Base-by-base conservation (phyloP, 768 basidiomycete species). In the Galerina marginata region DNA sequence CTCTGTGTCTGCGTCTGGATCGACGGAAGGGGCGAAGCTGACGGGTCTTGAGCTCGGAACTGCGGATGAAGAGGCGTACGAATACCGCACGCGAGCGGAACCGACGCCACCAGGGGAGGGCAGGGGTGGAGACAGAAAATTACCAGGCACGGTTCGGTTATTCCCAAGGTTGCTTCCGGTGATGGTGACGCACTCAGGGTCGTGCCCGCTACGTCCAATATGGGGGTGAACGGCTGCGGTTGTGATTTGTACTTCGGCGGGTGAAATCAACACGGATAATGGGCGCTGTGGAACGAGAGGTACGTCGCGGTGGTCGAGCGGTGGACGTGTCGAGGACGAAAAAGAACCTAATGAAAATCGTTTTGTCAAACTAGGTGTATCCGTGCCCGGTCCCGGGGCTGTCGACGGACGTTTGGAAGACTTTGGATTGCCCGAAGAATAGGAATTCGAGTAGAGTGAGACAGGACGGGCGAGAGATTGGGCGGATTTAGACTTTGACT, bases 351-450 rank as follows among this genome's bases (percentile, higher is more conserved):
- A 23, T 11, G 51, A 53, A 26, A 53, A 26, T 26, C 51, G 38
- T 42, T 42, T 53, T 4, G 25, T 42, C 23, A 9, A 15, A 2
- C 38, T 39, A 16, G 51, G 15, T 26, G 29, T 37, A 40, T 53
- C 38, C 29, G 38, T 29, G 6, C 33, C 52, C 52, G 51, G 58
- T 25, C 52, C 58, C 38, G 58, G 58, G 0, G 58, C 58, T 52
- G 58, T 59, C 9, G 58, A 59, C 1, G 58, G 58, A 5, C 58
- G 58, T 53, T 39, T 53, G 50, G 43, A 43, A 20, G n/a, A 33
- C 4, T 39, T 36, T 23, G 51, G 25, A 40, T 39, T 39, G 9
- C 39, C 39, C 23, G 14, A 20, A 4, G 51, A 14, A 15, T 39
- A 38, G 50, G 39, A 25, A 29, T 45, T 15, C 16, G 58, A n/a